phyloP scores from a whole-genome alignment of 2,329 filamentous ascomycete genomes.

The Aspergillus fructus region DNA sequence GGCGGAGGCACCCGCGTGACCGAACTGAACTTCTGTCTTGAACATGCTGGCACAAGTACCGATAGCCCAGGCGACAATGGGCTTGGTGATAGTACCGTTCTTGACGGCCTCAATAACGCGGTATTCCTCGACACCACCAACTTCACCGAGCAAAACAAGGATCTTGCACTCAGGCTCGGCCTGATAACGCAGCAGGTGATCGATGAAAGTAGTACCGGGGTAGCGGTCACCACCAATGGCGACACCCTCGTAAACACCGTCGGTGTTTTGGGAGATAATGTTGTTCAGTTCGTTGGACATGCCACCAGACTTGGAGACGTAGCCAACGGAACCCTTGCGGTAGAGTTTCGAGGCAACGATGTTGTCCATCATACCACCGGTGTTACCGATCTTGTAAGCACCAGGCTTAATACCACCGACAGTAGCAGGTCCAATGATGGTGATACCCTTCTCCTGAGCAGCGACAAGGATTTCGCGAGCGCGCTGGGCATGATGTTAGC shows the following conservation, averaged over 20 bases:
- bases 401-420: constrained; percentile 99
- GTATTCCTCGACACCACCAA: constrained; percentile 99
- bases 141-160: constrained; percentile 90
- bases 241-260: constrained; percentile 98
- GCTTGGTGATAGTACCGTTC: constrained; percentile 92
- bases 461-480: constrained; percentile 97
- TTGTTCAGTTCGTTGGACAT: constrained; percentile 99
- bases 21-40: constrained; percentile 99
- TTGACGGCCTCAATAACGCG: constrained; percentile 98
- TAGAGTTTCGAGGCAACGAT: constrained; percentile 99
- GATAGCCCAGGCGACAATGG: constrained; percentile 98
- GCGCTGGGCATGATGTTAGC: constrained; percentile 56
- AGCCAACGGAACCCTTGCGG: constrained; percentile 97
- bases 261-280: constrained; percentile 93
- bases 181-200: constrained; percentile 96
- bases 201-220: constrained; percentile 98
- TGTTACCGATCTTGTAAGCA: constrained; percentile 99
- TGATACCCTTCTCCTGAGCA: constrained; percentile 97
- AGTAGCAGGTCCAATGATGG: constrained; percentile 96
- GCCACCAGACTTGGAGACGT: constrained; percentile 99
- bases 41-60: constrained; percentile 99
- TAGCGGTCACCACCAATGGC: constrained; percentile 99
- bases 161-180: constrained; percentile 98
- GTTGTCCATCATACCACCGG: constrained; percentile 99
- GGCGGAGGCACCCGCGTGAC: constrained; percentile 96